phyloP scores from a whole-genome alignment of 768 basidiomycete species.

The Albatrellus ellisii region DNA sequence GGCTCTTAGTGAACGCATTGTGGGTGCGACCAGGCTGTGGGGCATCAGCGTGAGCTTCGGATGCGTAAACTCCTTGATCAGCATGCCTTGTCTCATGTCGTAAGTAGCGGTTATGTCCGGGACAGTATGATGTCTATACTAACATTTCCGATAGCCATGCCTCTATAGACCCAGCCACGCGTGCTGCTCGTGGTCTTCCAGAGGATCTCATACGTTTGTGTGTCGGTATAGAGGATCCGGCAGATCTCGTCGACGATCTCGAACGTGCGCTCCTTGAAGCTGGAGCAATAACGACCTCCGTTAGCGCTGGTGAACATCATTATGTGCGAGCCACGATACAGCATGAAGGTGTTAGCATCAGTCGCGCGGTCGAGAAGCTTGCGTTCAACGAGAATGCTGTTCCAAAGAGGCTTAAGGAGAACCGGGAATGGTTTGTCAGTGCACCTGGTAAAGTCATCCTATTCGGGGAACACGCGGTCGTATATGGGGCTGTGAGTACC shows the following conservation, averaged over 20 bases:
- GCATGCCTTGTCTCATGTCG: conserved; percentile 99
- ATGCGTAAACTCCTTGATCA: conserved; percentile 94
- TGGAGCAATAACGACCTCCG: conserved; percentile 63
- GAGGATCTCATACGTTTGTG: conserved; percentile 97
- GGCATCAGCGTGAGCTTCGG: conserved; percentile 98
- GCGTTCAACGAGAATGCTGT: conserved; percentile 22
- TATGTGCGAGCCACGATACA: conserved; percentile 30
- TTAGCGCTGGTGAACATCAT: conserved; percentile 33
- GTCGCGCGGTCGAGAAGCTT: conserved; percentile 58
- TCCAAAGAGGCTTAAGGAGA: conserved; percentile 19
- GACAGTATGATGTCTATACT: conserved; percentile 4
- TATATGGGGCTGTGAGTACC: conserved; percentile 81
- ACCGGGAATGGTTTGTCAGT: conserved; percentile 74
- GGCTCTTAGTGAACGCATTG: conserved; percentile 80
- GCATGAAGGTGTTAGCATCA: conserved; percentile 24
- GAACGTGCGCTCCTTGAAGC: conserved; percentile 87
- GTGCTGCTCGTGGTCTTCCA: conserved; percentile 94
- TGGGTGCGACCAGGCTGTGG: conserved; percentile 89
- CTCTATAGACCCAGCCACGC: conserved; percentile 90
- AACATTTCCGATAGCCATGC: conserved; percentile 53
- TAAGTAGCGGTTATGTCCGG: conserved; percentile 32
- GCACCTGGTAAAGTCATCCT: conserved; percentile 97
- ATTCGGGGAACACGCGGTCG: conserved; percentile 98
- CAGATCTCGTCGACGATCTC: conserved; percentile 89
- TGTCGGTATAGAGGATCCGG: conserved; percentile 93